Evolutionary conservation across 305 asterid species (phyloP), one percentile per base, ranked within the genome.

Genomic region (Caryopteris hybrid): DNA sequence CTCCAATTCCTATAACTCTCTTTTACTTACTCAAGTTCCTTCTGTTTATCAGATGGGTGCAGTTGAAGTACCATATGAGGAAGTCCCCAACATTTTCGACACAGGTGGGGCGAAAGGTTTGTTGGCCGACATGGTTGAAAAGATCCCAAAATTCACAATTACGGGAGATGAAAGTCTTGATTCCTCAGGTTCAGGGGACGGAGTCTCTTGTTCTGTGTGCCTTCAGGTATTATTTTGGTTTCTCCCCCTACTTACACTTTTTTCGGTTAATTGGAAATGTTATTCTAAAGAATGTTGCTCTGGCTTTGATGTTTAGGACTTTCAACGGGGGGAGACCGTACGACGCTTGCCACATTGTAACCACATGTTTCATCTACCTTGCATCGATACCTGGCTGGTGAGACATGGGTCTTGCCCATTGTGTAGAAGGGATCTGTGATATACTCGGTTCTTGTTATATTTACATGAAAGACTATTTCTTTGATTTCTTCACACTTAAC

Each of bases 391-490:
- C 29, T 94, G 99, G 99, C 83, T 94, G 68, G 89, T 91, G 77
- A 87, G 96, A 75, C 99, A 94, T 16, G 97, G 96, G 61, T 94
- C 99, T 55, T 94, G 99, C 82, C 99, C 99, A 58, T 59, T 94
- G 87, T 94, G 99, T 84, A 78, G 99, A 81, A 84, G 99, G 84
- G 99, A 88, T 69, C 92, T 93, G 78, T 92, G 86, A 85, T 73
- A 85, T 66, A 36, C 73, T 21, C 61, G 4, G 16, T 71, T 73
- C 74, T 73, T 41, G 74, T 84, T 86, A 78, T 64, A 81, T 76
- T 66, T 1, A 61, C 60, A 54, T 63, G 38, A 36, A 74, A 43
- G 51, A 55, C 72, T 16, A 27, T 63, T 64, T 78, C 73, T 67
- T 77, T 74, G 29, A 74, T 79, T 65, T 73, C 81, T 74, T 75